Percentiles rank a stretch among this genome's conserved stretches.
Evolutionary conservation across 225 moss, liverwort and hornwort species (phyloP).

Genomic region (Asterella californica): DNA sequence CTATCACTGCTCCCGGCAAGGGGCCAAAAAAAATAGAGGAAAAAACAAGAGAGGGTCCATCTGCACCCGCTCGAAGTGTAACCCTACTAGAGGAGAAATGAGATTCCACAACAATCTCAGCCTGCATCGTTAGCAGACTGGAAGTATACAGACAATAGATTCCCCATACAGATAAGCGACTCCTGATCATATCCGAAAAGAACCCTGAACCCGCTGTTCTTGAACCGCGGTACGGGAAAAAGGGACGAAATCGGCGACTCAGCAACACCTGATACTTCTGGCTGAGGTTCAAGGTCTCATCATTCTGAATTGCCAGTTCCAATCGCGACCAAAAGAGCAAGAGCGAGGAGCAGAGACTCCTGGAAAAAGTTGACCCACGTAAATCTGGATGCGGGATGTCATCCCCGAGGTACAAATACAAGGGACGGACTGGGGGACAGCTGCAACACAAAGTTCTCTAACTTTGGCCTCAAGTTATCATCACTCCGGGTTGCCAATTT

Average conservation of each 20-base stretch:
- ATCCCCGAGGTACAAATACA: slow-evolving; percentile 2
- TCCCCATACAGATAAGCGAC: neutral
- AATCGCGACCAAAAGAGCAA: neutral
- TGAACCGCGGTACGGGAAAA: neutral
- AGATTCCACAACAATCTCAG: neutral
- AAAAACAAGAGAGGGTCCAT: slow-evolving; percentile 1
- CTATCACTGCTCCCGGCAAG: neutral
- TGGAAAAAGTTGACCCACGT: neutral
- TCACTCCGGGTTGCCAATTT: slow-evolving; percentile 10
- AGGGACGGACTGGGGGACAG: slow-evolving; percentile 19
- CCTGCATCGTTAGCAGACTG: neutral
- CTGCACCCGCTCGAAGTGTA: neutral
- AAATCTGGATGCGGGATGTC: neutral
- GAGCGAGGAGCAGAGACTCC: neutral
- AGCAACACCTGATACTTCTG: neutral
- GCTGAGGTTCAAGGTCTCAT: neutral
- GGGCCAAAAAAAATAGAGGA: slow-evolving; percentile 22
- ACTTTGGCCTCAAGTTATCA: slow-evolving; percentile 13
- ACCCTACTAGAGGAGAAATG: neutral
- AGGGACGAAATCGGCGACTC: neutral
- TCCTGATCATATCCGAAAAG: neutral
- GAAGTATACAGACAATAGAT: neutral
- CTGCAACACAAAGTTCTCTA: slow-evolving; percentile 25
- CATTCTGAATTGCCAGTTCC: neutral
- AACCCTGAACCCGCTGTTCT: neutral